Evolutionary conservation across 2,329 filamentous ascomycete species (phyloP), one percentile per base, ranked within the genome.

Genomic region (Calonectria honghensis): DNA sequence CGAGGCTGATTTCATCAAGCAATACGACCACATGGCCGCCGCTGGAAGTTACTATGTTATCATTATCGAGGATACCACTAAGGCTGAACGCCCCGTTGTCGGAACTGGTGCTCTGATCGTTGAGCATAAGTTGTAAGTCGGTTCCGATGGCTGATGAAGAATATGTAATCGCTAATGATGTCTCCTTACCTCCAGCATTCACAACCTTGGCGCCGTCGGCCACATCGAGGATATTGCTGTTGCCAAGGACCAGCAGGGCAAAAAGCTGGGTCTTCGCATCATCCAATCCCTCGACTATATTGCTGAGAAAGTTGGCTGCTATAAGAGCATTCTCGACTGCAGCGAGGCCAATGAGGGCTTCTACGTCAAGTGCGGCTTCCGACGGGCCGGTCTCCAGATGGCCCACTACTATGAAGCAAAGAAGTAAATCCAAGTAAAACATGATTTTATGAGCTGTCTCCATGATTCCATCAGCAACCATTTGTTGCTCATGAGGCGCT

Each of bases 211-310:
- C 66, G 88, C 93, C 29, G 96, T 98, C 32, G 97, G 96, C 16
- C 97, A 98, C 86, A 98, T 98, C 85, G 97, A 98, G 86, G 97
- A 99, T 84, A 98, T 99, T 84, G 96, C 96, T 24, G 96, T 99
- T 48, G 93, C 95, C 78, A 96, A 96, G 87, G 95, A 97, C 81
- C 96, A 98, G 87, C 97, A 98, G 86, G 97, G 97, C 80, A 98
- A 98, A 91, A 98, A 98, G 88, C 90, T 98, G 54, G 97, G 97
- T 6, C 88, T 98, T 82, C 91, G 95, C 79, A 94, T 98, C 79
- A 98, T 98, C 81, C 95, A 98, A 87, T 96, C 96, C 10, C 90
- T 99, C 83, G 96, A 98, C 86, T 94, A 90, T 83, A 93, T 98
- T 74, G 96, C 96, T 70, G 92, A 95, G 84, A 91, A 95, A 84